phyloP scores from a whole-genome alignment of 225 moss, liverwort and hornwort genomes.

The Marchantia paleacea region DNA sequence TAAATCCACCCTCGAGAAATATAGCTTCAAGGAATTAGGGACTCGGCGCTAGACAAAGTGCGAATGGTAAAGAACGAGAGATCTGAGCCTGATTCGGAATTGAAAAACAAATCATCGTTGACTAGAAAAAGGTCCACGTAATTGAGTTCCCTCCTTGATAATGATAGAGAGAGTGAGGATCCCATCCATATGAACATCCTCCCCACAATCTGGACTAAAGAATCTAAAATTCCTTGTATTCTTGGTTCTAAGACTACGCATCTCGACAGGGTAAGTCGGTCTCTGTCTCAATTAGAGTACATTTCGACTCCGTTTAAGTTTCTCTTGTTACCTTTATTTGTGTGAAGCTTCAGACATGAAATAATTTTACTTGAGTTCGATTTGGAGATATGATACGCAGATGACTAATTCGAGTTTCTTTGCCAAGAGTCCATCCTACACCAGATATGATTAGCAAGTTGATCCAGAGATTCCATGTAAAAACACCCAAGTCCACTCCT shows the following conservation, averaged over 20 bases:
- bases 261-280: not conserved
- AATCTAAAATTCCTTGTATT: not conserved
- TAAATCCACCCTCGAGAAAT: not conserved
- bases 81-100: not conserved
- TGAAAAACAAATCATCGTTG: not conserved
- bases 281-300: not conserved
- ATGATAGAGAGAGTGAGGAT: not conserved
- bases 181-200: not conserved
- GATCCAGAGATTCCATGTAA: no score
- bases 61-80: not conserved
- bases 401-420: not conserved
- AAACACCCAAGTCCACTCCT: no score
- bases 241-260: not conserved
- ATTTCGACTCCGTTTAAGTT: not conserved
- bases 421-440: not conserved
- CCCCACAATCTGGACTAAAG: no score
- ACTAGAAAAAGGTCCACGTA: not conserved
- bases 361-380: not conserved
- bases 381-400: not conserved
- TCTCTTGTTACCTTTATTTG: not conserved
- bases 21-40: no score
- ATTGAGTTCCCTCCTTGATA: not conserved
- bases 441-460: not conserved
- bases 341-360: no score
- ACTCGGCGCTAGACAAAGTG: not conserved